Evolutionary conservation across 2,329 filamentous ascomycete species (phyloP).

Genomic region (Neopestalotiopsis sp.): DNA sequence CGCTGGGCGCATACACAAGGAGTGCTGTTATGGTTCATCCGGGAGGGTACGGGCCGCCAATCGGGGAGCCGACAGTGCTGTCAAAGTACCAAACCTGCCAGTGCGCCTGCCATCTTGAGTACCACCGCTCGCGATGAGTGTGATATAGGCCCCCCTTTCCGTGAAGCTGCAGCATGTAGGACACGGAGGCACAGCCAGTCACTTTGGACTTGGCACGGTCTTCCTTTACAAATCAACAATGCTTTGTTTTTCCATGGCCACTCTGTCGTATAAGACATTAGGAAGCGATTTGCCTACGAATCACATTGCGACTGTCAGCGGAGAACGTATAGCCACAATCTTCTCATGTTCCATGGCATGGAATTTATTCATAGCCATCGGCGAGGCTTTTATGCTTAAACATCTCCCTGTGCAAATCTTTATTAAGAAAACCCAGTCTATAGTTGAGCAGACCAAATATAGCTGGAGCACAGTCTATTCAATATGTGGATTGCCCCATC

Average conservation of each 20-base stretch:
- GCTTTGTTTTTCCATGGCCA: no score
- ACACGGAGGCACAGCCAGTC: no score
- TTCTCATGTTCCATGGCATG: neutral
- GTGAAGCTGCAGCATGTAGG: no score
- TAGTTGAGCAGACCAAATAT: neutral
- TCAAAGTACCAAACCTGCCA: neutral
- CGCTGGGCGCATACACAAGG: neutral
- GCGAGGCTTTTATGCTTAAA: neutral
- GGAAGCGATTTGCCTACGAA: no score
- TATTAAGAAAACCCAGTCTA: neutral
- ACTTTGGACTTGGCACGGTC: no score
- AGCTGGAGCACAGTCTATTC: neutral
- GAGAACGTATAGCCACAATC: neutral
- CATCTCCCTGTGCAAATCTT: neutral
- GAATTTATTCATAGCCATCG: neutral
- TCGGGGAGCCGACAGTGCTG: neutral
- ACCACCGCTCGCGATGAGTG: no score
- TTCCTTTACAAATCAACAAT: no score
- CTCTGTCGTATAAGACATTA: no score
- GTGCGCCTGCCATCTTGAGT: neutral
- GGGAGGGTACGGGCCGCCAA: neutral
- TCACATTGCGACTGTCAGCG: no score
- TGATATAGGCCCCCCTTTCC: no score
- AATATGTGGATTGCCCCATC: neutral
- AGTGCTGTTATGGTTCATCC: neutral